A percentile compares a stretch with the other conserved stretches of the same genome.
These are phyloP conservation scores for Phytophthora kernoviae DNA, from an alignment of 352 stramenopile genomes.

Conservation along the genomic window DNA sequence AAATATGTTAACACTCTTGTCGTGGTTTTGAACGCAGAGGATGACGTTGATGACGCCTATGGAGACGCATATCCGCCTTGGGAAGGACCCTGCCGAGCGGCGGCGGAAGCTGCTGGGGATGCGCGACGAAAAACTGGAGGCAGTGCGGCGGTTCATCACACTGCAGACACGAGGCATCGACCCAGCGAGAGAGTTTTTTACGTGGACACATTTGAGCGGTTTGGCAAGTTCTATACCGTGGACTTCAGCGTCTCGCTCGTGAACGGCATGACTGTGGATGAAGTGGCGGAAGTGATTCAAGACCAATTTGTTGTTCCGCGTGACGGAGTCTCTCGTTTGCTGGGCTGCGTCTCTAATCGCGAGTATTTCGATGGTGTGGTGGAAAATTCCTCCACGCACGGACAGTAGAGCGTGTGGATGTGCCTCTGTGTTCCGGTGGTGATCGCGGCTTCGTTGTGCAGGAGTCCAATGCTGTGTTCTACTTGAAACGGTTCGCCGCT, in stretches of 20 bases:
- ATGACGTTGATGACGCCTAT: conserved; percentile 73
- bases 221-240: conserved; percentile 73
- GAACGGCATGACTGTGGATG: conserved; percentile 40
- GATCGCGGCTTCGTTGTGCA: conserved; percentile 61
- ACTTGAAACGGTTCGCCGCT: conserved; percentile 41
- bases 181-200: conserved; percentile 60
- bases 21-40: conserved; percentile 30
- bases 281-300: conserved; percentile 57
- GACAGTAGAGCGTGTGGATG: conserved; percentile 65
- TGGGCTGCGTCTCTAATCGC: conserved; percentile 63
- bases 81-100: conserved; percentile 40
- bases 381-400: conserved; percentile 59
- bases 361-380: conserved; percentile 70
- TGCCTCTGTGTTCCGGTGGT: conserved; percentile 37
- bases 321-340: conserved; percentile 55
- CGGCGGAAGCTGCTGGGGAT: conserved; percentile 49
- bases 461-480: conserved; percentile 70
- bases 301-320: conserved; percentile 63
- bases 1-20: conserved; percentile 6
- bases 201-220: conserved; percentile 67
- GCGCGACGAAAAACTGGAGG: conserved; percentile 55
- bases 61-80: conserved; percentile 65
- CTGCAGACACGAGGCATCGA: conserved; percentile 57
- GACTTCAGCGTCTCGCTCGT: conserved; percentile 69
- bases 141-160: conserved; percentile 45